phyloP scores from a whole-genome alignment of 768 basidiomycete genomes.

The Serpula lacrymans region DNA sequence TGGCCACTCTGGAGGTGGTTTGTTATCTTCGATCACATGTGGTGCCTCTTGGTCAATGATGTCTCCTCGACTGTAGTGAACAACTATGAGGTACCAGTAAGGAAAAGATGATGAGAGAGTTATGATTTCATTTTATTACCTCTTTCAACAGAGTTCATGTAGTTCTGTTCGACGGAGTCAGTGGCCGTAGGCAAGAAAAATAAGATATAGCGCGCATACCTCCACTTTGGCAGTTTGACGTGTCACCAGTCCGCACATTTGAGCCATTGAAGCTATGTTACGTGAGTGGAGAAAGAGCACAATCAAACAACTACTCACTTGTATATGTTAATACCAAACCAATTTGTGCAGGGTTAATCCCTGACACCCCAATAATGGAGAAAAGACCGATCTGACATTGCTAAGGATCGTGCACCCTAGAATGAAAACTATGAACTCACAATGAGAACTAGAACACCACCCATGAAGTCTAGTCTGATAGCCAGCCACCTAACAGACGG shows the following conservation, averaged over 20 bases:
- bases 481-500: slow-evolving; percentile 73
- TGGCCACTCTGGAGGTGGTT: slow-evolving; percentile 65
- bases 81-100: slow-evolving; percentile 30
- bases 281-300: slow-evolving; percentile 2
- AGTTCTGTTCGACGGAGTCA: slow-evolving; percentile 39
- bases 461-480: slow-evolving; percentile 67
- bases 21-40: slow-evolving; percentile 52
- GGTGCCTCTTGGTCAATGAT: slow-evolving; percentile 62
- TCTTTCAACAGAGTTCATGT: slow-evolving; percentile 66
- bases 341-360: slow-evolving; percentile 62
- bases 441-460: slow-evolving; percentile 53
- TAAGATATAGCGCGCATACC: too few relatives aligned
- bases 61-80: slow-evolving; percentile 50
- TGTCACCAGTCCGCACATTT: slow-evolving; percentile 51
- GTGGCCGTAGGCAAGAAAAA: not conserved
- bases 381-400: slow-evolving; percentile 59
- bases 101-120: not conserved
- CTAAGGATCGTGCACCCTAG: not conserved
- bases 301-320: slow-evolving; percentile 30
- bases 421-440: slow-evolving; percentile 29
- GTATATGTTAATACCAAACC: slow-evolving; percentile 72
- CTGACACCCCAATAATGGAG: slow-evolving; percentile 51
- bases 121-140: slow-evolving; percentile 23
- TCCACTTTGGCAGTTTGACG: slow-evolving; percentile 66
- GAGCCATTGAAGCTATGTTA: slow-evolving; percentile 44